Conservation (phyloP, 2,329 filamentous ascomycete species). For the Fusarium nygamai region DNA sequence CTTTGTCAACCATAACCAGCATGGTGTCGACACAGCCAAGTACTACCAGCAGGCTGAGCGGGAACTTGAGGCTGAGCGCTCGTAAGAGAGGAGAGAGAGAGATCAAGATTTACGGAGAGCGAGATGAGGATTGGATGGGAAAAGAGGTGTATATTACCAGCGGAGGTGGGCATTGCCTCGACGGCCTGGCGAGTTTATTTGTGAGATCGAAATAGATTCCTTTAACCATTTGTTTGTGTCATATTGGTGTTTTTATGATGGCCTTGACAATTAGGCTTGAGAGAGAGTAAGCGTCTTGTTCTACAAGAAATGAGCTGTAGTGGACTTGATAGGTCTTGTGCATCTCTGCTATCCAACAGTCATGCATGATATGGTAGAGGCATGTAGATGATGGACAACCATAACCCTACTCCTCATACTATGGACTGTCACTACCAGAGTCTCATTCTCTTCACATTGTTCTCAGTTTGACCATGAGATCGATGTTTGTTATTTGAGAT, state of each 20-base stretch:
- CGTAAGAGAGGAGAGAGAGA: neutral
- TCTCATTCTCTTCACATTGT: neutral
- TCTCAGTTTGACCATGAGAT: neutral
- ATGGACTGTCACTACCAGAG: neutral
- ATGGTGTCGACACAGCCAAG: slow-evolving; percentile 97
- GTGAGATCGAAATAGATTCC: slow-evolving; percentile 38
- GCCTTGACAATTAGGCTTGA: neutral
- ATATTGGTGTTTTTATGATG: neutral
- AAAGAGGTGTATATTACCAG: slow-evolving; percentile 44
- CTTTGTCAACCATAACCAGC: slow-evolving; percentile 95
- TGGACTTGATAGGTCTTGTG: neutral
- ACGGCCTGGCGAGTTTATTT: slow-evolving; percentile 37
- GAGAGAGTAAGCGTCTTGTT: neutral
- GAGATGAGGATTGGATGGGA: neutral
- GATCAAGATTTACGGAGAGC: neutral
- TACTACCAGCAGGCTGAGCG: slow-evolving; percentile 96
- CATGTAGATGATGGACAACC: neutral
- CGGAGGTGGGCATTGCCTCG: slow-evolving; percentile 28
- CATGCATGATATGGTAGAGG: neutral
- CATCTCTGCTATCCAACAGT: too few species aligned
- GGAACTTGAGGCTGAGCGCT: slow-evolving; percentile 82
- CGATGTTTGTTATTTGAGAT: too few species aligned
- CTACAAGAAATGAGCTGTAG: neutral
- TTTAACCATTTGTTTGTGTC: slow-evolving; percentile 14
- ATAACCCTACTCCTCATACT: neutral